Conservation (phyloP, 2,329 filamentous ascomycete genomes). For the Tolypocladium guangdongense region DNA sequence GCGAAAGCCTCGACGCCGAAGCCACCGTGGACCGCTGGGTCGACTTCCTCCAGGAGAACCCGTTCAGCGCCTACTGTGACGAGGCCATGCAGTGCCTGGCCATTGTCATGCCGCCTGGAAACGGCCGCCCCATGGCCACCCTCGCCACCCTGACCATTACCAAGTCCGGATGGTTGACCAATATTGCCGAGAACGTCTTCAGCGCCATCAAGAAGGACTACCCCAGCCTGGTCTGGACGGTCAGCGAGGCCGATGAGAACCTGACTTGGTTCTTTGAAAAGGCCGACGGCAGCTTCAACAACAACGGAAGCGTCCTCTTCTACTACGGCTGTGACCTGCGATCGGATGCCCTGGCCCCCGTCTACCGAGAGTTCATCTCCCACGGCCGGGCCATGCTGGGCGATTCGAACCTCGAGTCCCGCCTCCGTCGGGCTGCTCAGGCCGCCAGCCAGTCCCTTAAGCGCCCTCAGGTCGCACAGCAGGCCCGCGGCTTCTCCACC, state of each 20-base stretch:
- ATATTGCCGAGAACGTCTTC: conserved; percentile 92
- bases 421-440: conserved; percentile 67
- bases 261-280: conserved; percentile 98
- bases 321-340: conserved; percentile 85
- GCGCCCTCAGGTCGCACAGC: conserved; percentile 11
- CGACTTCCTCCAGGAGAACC: conserved; percentile 60
- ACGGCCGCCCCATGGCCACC: conserved; percentile 61
- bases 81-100: conserved; percentile 88
- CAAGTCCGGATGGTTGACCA: conserved; percentile 88
- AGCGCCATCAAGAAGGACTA: conserved; percentile 88
- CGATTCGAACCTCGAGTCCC: conserved; percentile 79
- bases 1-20: conserved; percentile 69
- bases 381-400: conserved; percentile 81
- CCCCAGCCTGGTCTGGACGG: conserved; percentile 88
- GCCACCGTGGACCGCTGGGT: conserved; percentile 82
- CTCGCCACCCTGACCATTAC: conserved; percentile 87
- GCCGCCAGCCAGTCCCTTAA: conserved; percentile 47
- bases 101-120: conserved; percentile 67
- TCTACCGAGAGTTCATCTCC: conserved; percentile 77
- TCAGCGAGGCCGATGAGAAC: conserved; percentile 92
- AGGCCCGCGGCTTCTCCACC: conserved; percentile 11
- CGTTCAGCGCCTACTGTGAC: conserved; percentile 91
- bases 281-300: conserved; percentile 81
- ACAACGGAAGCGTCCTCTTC: conserved; percentile 83
- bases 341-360: conserved; percentile 61